phyloP scores from a whole-genome alignment of 352 stramenopile genomes.

The Globisporangium parvum region DNA sequence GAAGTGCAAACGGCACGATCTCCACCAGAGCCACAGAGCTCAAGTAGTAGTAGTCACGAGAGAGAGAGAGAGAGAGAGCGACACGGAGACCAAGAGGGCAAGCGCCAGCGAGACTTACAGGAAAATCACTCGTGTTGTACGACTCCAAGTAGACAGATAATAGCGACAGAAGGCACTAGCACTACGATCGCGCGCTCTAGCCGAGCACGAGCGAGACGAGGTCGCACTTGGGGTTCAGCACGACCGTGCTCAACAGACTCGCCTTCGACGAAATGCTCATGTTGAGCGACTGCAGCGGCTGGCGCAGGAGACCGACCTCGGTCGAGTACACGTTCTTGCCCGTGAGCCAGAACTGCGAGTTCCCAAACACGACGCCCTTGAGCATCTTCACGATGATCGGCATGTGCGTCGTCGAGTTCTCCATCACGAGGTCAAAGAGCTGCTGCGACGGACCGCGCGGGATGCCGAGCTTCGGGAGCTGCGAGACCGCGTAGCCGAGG shows the following conservation, averaged over 20 bases:
- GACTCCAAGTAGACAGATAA: too few relatives aligned
- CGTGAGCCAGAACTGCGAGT: conserved; percentile 8
- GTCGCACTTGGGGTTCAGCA: conserved; percentile 19
- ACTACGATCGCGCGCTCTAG: conserved; percentile 1
- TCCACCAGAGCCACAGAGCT: too few relatives aligned
- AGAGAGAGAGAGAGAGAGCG: too few relatives aligned
- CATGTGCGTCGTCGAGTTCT: conserved; percentile 18
- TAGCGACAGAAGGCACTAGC: too few relatives aligned
- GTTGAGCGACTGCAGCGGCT: conserved; percentile 20
- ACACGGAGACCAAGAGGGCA: too few relatives aligned
- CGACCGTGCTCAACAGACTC: conserved; percentile 15
- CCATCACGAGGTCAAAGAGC: conserved; percentile 40
- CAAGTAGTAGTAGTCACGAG: too few relatives aligned
- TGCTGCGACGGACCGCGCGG: conserved; percentile 43
- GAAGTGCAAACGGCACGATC: too few relatives aligned
- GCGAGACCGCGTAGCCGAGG: conserved; percentile 52
- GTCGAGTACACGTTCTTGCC: conserved; percentile 21
- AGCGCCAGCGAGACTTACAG: too few relatives aligned
- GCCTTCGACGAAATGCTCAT: conserved; percentile 23
- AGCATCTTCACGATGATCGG: conserved; percentile 35
- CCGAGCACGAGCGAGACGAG: conserved; percentile 10
- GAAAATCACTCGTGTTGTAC: too few relatives aligned
- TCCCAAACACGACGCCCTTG: conserved; percentile 20
- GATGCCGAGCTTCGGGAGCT: conserved; percentile 31
- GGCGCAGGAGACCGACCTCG: conserved; percentile 13